These are phyloP conservation scores for Crassisporium funariophilum DNA, from an alignment of 768 basidiomycete species.

Conservation along the genomic window DNA sequence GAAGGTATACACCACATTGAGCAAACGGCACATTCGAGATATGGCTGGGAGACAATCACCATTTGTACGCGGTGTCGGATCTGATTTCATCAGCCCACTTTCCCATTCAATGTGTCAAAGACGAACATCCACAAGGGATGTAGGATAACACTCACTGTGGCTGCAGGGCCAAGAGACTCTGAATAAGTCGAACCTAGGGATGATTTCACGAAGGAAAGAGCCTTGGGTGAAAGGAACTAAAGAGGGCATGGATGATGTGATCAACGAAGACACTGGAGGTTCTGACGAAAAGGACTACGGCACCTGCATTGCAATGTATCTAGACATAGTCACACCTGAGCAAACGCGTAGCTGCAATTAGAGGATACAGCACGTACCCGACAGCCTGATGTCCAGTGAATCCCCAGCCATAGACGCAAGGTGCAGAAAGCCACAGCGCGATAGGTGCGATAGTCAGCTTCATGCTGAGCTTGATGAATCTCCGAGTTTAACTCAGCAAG, in stretches of 20 bases:
- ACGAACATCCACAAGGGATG: no score
- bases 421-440: constrained; percentile 12
- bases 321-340: constrained; percentile 11
- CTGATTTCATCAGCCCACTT: constrained; percentile 57
- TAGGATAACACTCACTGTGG: constrained; percentile 47
- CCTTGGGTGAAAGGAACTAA: constrained; percentile 52
- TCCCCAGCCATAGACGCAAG: constrained; percentile 40
- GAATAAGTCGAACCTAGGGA: constrained; percentile 46
- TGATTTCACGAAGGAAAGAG: constrained; percentile 47
- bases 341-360: background rate
- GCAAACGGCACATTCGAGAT: background rate
- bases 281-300: background rate
- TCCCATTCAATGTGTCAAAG: no score
- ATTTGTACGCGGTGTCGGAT: constrained; percentile 37
- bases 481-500: no score
- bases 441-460: constrained; percentile 8
- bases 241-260: background rate
- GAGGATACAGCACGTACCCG: constrained; percentile 33
- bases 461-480: no score
- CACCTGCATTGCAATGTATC: constrained; percentile 46
- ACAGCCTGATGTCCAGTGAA: constrained; percentile 45
- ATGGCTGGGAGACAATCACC: constrained; percentile 26
- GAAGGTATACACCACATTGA: no score
- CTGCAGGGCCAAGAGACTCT: constrained; percentile 49
- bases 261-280: no score